Evolutionary conservation across 371 early-diverging fungal genomes (phyloP).

Genomic region (Mitosporidium daphniae): DNA sequence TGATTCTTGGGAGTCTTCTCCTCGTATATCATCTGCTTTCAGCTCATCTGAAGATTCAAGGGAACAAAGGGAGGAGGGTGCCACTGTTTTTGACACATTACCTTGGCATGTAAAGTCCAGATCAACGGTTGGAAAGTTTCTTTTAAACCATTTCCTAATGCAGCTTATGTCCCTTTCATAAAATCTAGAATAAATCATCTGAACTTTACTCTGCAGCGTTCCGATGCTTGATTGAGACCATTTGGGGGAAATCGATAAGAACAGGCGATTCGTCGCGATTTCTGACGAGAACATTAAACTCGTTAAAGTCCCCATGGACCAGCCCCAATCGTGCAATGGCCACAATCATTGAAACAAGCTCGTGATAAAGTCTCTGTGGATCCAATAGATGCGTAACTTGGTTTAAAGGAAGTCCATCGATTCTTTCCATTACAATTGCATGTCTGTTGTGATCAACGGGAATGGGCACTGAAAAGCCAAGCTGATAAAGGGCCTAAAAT

Average conservation of each 20-base stretch:
- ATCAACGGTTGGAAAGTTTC: too few species aligned
- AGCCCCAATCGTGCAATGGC: conserved; percentile 69
- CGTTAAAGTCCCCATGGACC: conserved; percentile 98
- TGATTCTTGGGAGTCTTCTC: too few species aligned
- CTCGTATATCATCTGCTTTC: too few species aligned
- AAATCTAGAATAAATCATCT: too few species aligned
- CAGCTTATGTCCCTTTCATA: too few species aligned
- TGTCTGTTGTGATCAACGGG: conserved; percentile 77
- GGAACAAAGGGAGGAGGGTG: too few species aligned
- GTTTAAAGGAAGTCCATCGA: conserved; percentile 57
- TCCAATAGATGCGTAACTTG: conserved; percentile 11
- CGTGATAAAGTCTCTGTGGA: conserved; percentile 55
- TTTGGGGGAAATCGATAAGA: conserved; percentile 97
- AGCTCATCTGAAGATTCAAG: too few species aligned
- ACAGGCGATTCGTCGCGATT: conserved; percentile 35
- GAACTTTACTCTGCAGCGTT: conserved; percentile 66
- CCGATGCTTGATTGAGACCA: conserved; percentile 67
- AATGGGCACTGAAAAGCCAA: conserved; percentile 73
- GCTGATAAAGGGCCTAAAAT: conserved; percentile 22
- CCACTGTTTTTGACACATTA: too few species aligned
- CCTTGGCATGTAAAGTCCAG: too few species aligned
- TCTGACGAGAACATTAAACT: conserved; percentile 82
- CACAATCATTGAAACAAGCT: conserved; percentile 68
- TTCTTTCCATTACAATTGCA: conserved; percentile 76
- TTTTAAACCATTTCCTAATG: too few species aligned